Conservation (phyloP, 441 rosid genomes). For the Daphne laureola region DNA sequence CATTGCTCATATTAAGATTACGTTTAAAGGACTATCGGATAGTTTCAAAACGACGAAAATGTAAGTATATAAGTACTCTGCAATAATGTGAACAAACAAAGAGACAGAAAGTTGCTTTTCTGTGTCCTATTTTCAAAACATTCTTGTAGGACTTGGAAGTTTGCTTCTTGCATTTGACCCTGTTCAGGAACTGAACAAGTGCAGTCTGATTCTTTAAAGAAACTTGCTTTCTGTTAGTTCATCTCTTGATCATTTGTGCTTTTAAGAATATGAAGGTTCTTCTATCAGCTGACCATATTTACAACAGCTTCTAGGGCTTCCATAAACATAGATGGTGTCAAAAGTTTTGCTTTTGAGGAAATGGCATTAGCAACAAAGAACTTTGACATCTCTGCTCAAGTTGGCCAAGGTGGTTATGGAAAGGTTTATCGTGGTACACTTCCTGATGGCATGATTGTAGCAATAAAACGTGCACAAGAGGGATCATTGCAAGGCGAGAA, state of each 20-base stretch:
- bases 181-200: too few species aligned
- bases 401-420: conserved; percentile 97
- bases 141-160: too few species aligned
- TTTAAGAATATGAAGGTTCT: too few species aligned
- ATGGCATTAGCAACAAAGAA: conserved; percentile 68
- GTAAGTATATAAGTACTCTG: conserved; percentile 37
- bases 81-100: not conserved
- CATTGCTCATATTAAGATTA: conserved; percentile 52
- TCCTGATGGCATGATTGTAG: conserved; percentile 60
- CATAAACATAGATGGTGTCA: conserved; percentile 80
- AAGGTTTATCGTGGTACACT: conserved; percentile 77
- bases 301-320: conserved; percentile 53
- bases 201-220: too few species aligned
- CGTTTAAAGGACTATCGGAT: conserved; percentile 33
- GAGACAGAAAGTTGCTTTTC: too few species aligned
- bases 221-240: too few species aligned
- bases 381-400: conserved; percentile 57
- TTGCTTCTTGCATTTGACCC: too few species aligned
- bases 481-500: conserved; percentile 89
- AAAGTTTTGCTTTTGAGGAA: conserved; percentile 67
- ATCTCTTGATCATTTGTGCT: too few species aligned
- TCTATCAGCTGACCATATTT: too few species aligned
- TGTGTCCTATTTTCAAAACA: too few species aligned
- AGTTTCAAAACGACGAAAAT: conserved; percentile 37
- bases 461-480: conserved; percentile 89